A percentile compares a stretch with the other conserved stretches of the same genome.
These are phyloP conservation scores for Knufia petricola DNA, from an alignment of 2,329 filamentous ascomycete species.

Conservation along the genomic window DNA sequence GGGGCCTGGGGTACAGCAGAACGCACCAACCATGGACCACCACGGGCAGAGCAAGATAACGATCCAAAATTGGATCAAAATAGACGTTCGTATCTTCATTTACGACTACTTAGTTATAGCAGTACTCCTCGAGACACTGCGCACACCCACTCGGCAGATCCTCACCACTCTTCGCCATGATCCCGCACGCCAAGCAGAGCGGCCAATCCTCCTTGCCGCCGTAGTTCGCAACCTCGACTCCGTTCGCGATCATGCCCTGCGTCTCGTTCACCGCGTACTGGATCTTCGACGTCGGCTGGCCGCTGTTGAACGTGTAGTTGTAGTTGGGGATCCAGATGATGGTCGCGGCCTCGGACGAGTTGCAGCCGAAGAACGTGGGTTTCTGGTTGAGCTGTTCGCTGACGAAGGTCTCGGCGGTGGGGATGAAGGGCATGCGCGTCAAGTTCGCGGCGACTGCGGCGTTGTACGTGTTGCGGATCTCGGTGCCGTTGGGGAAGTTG, in stretches of 20 bases:
- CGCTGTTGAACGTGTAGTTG: constrained; percentile 19
- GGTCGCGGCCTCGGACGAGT: constrained; percentile 16
- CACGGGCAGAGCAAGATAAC: too few relatives aligned
- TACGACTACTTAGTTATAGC: too few relatives aligned
- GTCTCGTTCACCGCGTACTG: constrained; percentile 10
- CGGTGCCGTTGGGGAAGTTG: constrained; percentile 14
- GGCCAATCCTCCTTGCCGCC: constrained; percentile 13
- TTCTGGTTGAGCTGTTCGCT: constrained; percentile 13
- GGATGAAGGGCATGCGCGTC: constrained; percentile 12
- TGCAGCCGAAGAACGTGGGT: constrained; percentile 23
- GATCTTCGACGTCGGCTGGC: constrained; percentile 11
- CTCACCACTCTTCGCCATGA: constrained; percentile 16
- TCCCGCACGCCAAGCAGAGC: constrained; percentile 18
- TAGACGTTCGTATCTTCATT: too few relatives aligned
- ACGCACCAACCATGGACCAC: too few relatives aligned
- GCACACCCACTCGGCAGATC: constrained; percentile 14
- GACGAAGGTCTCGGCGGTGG: constrained; percentile 16
- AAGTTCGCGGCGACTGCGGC: constrained; percentile 11
- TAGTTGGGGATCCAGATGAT: constrained; percentile 22
- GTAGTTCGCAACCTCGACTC: constrained; percentile 14
- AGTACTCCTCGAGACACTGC: constrained; percentile 15
- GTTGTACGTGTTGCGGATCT: constrained; percentile 8
- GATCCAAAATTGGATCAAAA: too few relatives aligned
- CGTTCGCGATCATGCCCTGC: constrained; percentile 19
- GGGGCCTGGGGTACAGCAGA: too few relatives aligned